Evolutionary conservation across 2,329 filamentous ascomycete species (phyloP), one percentile per base, ranked within the genome.

Genomic region (Pseudopithomyces maydicus): DNA sequence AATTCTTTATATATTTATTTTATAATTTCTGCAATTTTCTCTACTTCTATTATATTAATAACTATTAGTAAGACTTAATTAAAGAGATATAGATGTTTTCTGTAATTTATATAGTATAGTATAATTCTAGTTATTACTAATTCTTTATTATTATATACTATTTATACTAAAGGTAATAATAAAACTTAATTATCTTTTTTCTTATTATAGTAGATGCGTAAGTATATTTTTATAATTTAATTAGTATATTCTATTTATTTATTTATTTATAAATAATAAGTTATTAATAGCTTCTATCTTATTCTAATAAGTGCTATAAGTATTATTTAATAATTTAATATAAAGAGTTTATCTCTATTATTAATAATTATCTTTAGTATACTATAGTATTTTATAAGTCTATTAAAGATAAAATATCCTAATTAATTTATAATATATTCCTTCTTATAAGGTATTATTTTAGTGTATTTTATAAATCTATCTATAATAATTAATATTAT

Each of bases 91-190:
- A 41, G 19, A n/a, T 51, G 8, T 51, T 23, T 51, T 12, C 26
- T 51, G 39, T 51, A 41, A 19, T 51, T 39, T 51, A 41, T 41
- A 41, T 39, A 51, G 12, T 19, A 51, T 51, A 51, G 33, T 41
- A n/a, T 51, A 19, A 17, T 15, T 42, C 20, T 22, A 20, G 39
- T 7, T 51, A 51, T 14, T 42, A 12, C 32, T 51, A 51, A 42
- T 38, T 39, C 2, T 23, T 41, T 51, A 42, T 51, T 51, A 51
- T 51, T 51, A 51, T 51, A 39, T 6, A 23, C 47, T 51, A 51
- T 5, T 23, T 51, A 51, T 39, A 23, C 35, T 23, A 51, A 39
- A 19, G 23, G 19, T 51, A 51, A 33, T 51, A 41, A 35, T 26
- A 23, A 39, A 20, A 51, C 17, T 23, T 51, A 51, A 23, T 51